Conservation (phyloP, 805 yeast species). For the Candida gorgasii region DNA sequence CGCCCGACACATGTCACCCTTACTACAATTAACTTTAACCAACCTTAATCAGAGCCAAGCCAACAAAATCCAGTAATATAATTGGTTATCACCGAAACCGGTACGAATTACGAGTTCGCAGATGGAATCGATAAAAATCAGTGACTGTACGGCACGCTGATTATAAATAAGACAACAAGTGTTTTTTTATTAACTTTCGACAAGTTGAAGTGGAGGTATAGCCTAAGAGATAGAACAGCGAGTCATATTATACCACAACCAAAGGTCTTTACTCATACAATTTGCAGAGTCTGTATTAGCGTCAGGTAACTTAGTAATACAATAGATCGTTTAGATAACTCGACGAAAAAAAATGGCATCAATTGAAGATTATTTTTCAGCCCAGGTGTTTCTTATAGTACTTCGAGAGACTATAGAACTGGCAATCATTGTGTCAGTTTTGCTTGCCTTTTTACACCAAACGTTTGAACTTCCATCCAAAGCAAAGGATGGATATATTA, state of each 20-base stretch:
- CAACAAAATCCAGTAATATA: neutral
- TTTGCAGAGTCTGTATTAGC: too few species aligned
- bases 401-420: slow-evolving; percentile 74
- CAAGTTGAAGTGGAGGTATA: too few species aligned
- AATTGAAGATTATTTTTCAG: slow-evolving; percentile 53
- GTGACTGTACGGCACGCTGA: neutral
- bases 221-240: too few species aligned
- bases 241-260: too few species aligned
- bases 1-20: too few species aligned
- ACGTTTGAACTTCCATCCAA: slow-evolving; percentile 28
- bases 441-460: slow-evolving; percentile 70
- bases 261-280: too few species aligned
- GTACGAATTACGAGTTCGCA: slow-evolving; percentile 6
- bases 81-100: neutral
- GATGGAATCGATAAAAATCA: slow-evolving; percentile 3
- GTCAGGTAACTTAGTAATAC: neutral
- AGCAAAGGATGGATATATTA: neutral
- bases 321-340: neutral
- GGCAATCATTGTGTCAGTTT: slow-evolving; percentile 72
- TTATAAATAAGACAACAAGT: too few species aligned
- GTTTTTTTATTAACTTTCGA: too few species aligned
- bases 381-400: slow-evolving; percentile 73
- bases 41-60: neutral
- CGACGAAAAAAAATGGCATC: neutral
- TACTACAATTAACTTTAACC: too few species aligned